Evolutionary conservation across 768 basidiomycete genomes (phyloP), one percentile per base, ranked within the genome.

Genomic region (Lenzites betulinus): DNA sequence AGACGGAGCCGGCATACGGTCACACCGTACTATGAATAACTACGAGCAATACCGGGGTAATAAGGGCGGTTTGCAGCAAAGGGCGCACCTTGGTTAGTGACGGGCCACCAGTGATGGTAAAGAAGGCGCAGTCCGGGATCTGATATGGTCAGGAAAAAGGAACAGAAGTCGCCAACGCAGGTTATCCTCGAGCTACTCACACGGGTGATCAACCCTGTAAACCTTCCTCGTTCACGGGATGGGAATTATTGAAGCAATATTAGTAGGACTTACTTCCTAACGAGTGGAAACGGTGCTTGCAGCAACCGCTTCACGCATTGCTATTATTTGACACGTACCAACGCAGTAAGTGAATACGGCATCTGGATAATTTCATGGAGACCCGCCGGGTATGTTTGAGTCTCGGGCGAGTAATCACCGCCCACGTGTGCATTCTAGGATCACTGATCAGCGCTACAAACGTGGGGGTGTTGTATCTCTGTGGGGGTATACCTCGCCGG

Each of bases 1-100:
- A n/a, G 26, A 22, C 26, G 47, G 4, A n/a, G 15, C 15, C 26
- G 28, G 35, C 26, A 43, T 15, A 20, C 18, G 16, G 30, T 33
- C 30, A 33, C 30, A 33, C 8, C 26, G 11, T 28, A 33, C 56
- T 58, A 58, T 58, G 56, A 42, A 58, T 58, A 58, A 50, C 56
- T 48, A 47, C 50, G 48, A 50, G 56, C 25, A 50, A 30, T 22
- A 33, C 56, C 50, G 50, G 8, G n/a, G n/a, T n/a, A 33, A 22
- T 50, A 58, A 50, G 56, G 50, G 11, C 30, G 11, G 11, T 33
- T 33, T n/a, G 3, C 28, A 28, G 8, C 26, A 23, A 20, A 47
- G 38, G 43, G 54, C 22, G 11, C 22, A 57, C 55, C 36, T 49
- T 25, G n/a, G 28, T 25, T n/a, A 22, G 49, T 18, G 15, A 11